Base-by-base conservation (phyloP, 1,284 basidiomycete species). In the Cystobasidiaceae sp. region DNA sequence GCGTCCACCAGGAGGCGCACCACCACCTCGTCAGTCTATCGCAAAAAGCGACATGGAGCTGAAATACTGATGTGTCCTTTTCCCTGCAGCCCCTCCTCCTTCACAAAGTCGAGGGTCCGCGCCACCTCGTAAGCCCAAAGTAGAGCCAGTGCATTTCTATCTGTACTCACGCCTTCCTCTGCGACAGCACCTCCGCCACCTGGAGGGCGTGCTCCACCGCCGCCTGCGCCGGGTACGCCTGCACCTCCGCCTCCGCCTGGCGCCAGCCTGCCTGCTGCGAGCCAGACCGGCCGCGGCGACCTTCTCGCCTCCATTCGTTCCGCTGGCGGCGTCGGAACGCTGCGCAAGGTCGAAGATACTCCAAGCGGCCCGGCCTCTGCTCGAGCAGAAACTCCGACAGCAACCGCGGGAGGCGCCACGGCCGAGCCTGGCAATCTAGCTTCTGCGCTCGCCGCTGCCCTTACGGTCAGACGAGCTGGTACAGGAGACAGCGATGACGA, bases 211-310 rank as follows among this genome's bases (percentile, higher is more conserved):
- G 43, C 69, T 39, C 57, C 64, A n/a, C 30, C 67, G 33, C 39
- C 66, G 19, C 51, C 51, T 25, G 21, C 55, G 23, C 46, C 43
- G 21, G 64, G 62, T 52, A 54, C 74, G 2, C 72, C 72, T 25
- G 67, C 70, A 2, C 74, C 54, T 23, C 48, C 59, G 15, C 73
- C 79, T 8, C 77, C 78, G 15, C 76, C 80, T 19, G 50, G 43
- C 15, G 43, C 19, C 11, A 7, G 34, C 39, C 27, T 49, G 19
- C 25, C 52, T 15, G 21, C 62, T 19, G 43, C 62, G 21, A 33
- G 54, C 6, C 15, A 27, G 48, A 62, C 63, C 30, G 83, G 79
- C 32, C 54, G 68, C 4, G 51, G n/a, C 11, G 43, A 66, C 49
- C 39, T 68, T 27, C 52, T 68, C 13, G 68, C 68, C 15, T 43